Conservation (phyloP, 345 rosid species). For the Salix exigua region DNA sequence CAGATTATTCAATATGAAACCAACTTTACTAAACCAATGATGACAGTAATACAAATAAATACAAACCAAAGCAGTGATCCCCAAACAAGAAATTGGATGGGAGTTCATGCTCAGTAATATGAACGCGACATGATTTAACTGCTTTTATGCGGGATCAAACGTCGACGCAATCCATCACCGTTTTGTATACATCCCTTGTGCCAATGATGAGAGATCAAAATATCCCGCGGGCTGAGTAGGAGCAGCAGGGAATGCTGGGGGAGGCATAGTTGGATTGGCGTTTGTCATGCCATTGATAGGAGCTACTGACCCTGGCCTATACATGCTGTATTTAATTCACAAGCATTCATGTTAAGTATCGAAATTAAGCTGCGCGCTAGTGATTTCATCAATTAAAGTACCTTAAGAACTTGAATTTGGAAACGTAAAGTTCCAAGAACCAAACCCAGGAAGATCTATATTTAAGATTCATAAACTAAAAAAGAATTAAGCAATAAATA, state of each 20-base stretch:
- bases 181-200: conserved; percentile 43
- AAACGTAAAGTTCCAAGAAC: not conserved
- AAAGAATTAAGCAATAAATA: not conserved
- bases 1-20: not conserved
- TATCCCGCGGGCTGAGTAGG: conserved; percentile 37
- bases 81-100: not conserved
- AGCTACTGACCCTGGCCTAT: conserved; percentile 20
- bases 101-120: not conserved
- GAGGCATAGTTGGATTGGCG: conserved; percentile 15
- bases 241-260: conserved; percentile 18
- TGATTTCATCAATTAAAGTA: not conserved
- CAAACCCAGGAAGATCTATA: not conserved
- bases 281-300: conserved; percentile 23
- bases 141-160: not conserved
- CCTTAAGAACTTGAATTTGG: not conserved
- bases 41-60: conserved; percentile 6
- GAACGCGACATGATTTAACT: not conserved
- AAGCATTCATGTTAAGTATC: not conserved
- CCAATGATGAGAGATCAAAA: conserved; percentile 44
- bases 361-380: not conserved
- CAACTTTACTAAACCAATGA: conserved; percentile 6
- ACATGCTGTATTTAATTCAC: conserved; percentile 24
- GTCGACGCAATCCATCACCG: conserved; percentile 8
- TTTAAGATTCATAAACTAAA: not conserved
- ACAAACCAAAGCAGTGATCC: conserved; percentile 2